These are phyloP conservation scores for Darksidea phi DNA, from an alignment of 495 filamentous ascomycete genomes.

Conservation along the genomic window DNA sequence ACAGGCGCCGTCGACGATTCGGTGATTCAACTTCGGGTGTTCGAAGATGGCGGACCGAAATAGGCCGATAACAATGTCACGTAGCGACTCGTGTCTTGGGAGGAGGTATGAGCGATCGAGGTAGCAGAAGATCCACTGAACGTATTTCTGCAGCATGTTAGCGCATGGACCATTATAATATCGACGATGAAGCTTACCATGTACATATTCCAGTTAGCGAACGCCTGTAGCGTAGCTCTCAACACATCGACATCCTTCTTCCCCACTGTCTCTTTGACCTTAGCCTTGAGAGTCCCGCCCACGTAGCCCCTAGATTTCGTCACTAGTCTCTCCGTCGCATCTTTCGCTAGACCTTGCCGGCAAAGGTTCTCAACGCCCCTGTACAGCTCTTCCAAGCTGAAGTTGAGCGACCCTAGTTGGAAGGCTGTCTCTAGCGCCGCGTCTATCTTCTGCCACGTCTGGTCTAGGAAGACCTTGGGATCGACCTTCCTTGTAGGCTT, in stretches of 20 bases:
- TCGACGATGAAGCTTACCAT: slow-evolving; percentile 53
- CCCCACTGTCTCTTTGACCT: slow-evolving; percentile 52
- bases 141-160: slow-evolving; percentile 54
- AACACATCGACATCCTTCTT: slow-evolving; percentile 62
- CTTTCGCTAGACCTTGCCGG: slow-evolving; percentile 65
- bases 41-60: slow-evolving; percentile 59
- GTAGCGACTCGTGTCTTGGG: slow-evolving; percentile 57
- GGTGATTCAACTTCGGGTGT: slow-evolving; percentile 52
- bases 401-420: slow-evolving; percentile 54
- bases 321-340: slow-evolving; percentile 62
- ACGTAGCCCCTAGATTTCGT: slow-evolving; percentile 64
- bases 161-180: background rate
- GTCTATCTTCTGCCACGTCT: slow-evolving; percentile 68
- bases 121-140: slow-evolving; percentile 87
- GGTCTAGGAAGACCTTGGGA: slow-evolving; percentile 69
- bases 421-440: slow-evolving; percentile 73
- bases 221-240: slow-evolving; percentile 62
- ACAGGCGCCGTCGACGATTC: slow-evolving; percentile 69
- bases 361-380: slow-evolving; percentile 87
- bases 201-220: slow-evolving; percentile 77
- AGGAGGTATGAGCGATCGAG: slow-evolving; percentile 87
- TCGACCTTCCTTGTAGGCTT: slow-evolving; percentile 57
- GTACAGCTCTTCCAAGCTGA: slow-evolving; percentile 83
- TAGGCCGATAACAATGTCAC: slow-evolving; percentile 56
- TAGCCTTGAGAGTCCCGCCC: slow-evolving; percentile 53